Evolutionary conservation across 2,329 filamentous ascomycete species (phyloP).

Genomic region (Hyphodiscus sp.): DNA sequence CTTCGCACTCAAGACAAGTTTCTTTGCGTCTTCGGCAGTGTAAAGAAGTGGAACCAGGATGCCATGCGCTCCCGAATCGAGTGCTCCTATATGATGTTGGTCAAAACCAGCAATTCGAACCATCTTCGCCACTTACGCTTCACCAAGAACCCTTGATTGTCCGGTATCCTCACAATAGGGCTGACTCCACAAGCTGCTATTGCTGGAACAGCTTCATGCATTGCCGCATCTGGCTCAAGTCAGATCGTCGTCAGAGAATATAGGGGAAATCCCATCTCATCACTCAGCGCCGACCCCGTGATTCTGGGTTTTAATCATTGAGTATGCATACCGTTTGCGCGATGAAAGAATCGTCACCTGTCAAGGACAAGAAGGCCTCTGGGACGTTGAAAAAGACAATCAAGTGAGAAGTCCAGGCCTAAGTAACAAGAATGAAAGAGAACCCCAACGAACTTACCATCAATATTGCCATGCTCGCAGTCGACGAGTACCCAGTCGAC

Average conservation of each 20-base stretch:
- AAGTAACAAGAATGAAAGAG: neutral
- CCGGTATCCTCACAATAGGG: conserved; percentile 51
- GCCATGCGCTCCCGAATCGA: conserved; percentile 52
- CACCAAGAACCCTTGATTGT: conserved; percentile 49
- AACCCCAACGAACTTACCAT: conserved; percentile 32
- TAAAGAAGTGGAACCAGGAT: conserved; percentile 50
- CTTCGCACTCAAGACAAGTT: conserved; percentile 45
- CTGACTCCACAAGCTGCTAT: conserved; percentile 49
- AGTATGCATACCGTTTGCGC: neutral
- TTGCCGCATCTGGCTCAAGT: conserved; percentile 39
- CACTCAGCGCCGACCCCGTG: neutral
- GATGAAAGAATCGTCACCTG: neutral
- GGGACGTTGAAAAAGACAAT: neutral
- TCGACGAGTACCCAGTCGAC: conserved; percentile 62
- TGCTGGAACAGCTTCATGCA: conserved; percentile 52
- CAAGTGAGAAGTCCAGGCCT: neutral
- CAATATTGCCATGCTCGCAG: conserved; percentile 51
- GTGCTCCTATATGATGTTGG: conserved; percentile 37
- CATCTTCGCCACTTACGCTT: conserved; percentile 38
- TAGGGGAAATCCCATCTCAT: neutral
- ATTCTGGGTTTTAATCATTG: neutral
- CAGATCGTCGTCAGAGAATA: conserved; percentile 3
- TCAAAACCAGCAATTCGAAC: conserved; percentile 14
- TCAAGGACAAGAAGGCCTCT: neutral
- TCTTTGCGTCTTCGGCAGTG: conserved; percentile 45